Percentiles rank a stretch among this genome's conserved stretches.
These are phyloP conservation scores for Verticillium albo-atrum DNA, from an alignment of 2,329 filamentous ascomycete species.

Conservation along the genomic window DNA sequence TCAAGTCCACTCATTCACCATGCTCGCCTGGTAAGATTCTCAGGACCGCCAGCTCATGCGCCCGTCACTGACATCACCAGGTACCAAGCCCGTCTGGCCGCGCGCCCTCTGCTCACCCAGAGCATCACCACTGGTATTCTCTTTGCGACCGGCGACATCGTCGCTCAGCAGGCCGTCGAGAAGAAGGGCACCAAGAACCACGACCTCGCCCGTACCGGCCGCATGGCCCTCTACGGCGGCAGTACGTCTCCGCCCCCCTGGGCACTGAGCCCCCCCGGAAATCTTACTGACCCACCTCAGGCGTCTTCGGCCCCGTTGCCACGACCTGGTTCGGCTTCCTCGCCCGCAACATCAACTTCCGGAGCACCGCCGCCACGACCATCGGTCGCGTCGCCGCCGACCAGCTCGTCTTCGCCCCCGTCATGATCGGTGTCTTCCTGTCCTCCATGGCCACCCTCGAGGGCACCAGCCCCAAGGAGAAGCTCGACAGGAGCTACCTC, in stretches of 20 bases:
- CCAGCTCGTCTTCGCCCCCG: conserved; percentile 79
- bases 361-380: conserved; percentile 66
- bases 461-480: conserved; percentile 56
- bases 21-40: conserved; percentile 24
- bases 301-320: conserved; percentile 81
- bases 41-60: conserved; percentile 1
- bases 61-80: conserved; percentile 33
- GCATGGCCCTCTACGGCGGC: conserved; percentile 79
- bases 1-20: conserved; percentile 9
- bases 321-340: conserved; percentile 85
- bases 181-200: conserved; percentile 74
- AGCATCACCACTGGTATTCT: conserved; percentile 85
- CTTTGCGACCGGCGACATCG: conserved; percentile 85
- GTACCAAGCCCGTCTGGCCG: conserved; percentile 82
- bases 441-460: conserved; percentile 81
- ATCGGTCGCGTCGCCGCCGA: conserved; percentile 74
- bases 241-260: conserved; percentile 41
- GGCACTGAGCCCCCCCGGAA: too few relatives aligned
- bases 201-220: conserved; percentile 66
- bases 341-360: conserved; percentile 61
- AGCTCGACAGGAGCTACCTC: conserved; percentile 66
- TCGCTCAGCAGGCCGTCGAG: conserved; percentile 89
- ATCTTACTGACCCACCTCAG: conserved; percentile 31
- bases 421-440: conserved; percentile 77
- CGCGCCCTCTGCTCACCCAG: conserved; percentile 83